Conservation (phyloP, 306 rosid genomes). For the Betula pendula region DNA sequence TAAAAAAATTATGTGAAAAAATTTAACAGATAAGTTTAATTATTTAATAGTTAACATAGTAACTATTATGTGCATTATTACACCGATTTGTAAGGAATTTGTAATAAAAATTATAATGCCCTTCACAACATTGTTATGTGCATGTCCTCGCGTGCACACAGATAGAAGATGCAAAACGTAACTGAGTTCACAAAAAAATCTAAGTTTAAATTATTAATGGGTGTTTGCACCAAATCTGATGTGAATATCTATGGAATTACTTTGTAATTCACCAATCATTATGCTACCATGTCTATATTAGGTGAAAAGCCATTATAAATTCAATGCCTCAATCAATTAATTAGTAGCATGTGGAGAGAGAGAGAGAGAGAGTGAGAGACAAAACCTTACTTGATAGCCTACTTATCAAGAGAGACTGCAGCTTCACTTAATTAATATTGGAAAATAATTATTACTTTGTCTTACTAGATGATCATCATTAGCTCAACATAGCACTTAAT, state of each 20-base stretch:
- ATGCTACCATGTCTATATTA: neutral
- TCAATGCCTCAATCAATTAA: slow-evolving; percentile 2
- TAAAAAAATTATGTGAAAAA: no score
- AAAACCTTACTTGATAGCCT: neutral
- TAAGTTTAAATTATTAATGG: no score
- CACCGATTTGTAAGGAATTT: no score
- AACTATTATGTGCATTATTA: no score
- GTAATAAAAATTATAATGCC: no score
- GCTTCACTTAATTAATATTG: slow-evolving; percentile 9
- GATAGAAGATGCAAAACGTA: neutral
- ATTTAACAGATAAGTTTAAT: no score
- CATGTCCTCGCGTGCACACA: no score
- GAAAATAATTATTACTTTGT: slow-evolving; percentile 27
- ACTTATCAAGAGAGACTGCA: no score
- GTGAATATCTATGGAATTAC: neutral
- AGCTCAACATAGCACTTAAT: slow-evolving; percentile 34
- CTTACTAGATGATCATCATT: slow-evolving; percentile 27
- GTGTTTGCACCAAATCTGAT: neutral
- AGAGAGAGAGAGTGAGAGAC: slow-evolving; percentile 5
- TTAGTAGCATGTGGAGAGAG: neutral
- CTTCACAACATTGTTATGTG: neutral
- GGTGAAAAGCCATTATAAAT: neutral
- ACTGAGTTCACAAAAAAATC: neutral
- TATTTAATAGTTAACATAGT: no score
- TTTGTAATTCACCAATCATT: neutral